phyloP scores from a whole-genome alignment of 306 rosid genomes.

The Malus domestica region DNA sequence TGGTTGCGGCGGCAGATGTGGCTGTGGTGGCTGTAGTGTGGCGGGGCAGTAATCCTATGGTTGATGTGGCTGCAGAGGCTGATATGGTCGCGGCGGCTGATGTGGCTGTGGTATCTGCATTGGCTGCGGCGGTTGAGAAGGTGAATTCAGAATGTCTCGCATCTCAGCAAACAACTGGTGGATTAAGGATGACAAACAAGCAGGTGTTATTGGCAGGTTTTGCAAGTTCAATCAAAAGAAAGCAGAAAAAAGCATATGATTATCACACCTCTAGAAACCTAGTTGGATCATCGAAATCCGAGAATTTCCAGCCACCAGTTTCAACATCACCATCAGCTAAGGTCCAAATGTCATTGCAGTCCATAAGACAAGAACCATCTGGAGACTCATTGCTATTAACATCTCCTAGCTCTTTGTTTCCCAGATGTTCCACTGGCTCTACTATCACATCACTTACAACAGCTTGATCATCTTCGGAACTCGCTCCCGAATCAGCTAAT shows the following conservation, averaged over 20 bases:
- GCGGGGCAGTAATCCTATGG: background rate
- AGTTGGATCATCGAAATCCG: background rate
- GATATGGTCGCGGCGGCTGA: background rate
- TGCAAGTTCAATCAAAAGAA: background rate
- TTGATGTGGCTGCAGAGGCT: background rate
- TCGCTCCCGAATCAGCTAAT: conserved; percentile 6
- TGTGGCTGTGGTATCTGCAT: background rate
- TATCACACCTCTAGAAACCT: background rate
- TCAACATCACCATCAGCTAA: background rate
- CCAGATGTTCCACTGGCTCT: conserved; percentile 1
- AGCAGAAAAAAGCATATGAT: background rate
- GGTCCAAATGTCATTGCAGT: background rate
- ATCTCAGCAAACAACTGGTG: background rate
- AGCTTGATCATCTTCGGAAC: background rate
- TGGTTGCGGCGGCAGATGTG: background rate
- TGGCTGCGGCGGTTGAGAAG: background rate
- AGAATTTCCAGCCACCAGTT: background rate
- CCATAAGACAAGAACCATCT: background rate
- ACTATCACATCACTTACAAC: background rate
- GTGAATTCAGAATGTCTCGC: background rate
- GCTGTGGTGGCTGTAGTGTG: background rate
- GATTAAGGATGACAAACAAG: conserved; percentile 13
- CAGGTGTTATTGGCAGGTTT: conserved; percentile 9
- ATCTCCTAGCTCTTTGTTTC: background rate
- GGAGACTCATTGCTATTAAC: background rate